Base-by-base conservation (phyloP, 164 flowering plant species). In the Tetracentron sinense region DNA sequence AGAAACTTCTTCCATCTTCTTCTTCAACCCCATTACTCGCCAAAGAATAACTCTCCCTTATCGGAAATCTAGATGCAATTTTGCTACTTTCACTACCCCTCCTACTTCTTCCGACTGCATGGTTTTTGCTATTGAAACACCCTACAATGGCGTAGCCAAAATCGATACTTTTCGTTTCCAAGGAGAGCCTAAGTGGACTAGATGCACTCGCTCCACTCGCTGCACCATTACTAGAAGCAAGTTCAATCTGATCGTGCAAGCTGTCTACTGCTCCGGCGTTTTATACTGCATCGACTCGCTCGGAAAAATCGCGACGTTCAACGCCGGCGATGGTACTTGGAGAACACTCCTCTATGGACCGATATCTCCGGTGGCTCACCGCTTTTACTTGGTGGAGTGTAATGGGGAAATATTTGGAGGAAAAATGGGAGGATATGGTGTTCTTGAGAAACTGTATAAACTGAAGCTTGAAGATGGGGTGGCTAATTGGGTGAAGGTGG, bases 11-110 rank as follows among this genome's bases (percentile, higher is more conserved):
- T 63, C 58, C 21, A 1, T 63, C 2, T 63, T 42, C 33, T 63
- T 63, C 66, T 53, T 63, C 66, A 63, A 63, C 23, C 66, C 66
- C 8, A 50, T 26, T 1, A 35, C 58, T 19, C 33, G 25, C 3
- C 19, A 23, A 27, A 35, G 58, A 25, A 53, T 63, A 25, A 25
- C 38, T 7, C 66, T 63, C 2, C 66, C 66, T n/a, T 53, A 38
- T 27, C 65, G 31, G 7, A 17, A 7, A n/a, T 42, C 35, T 26
- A n/a, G 11, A 16, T 26, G 28, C 28, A 33, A 61, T 6, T 42
- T 26, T 2, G 66, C 66, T 14, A 46, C 23, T 1, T 63, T 63
- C 58, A 30, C 66, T 7, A 52, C 58, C 26, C 27, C 66, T 25
- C 66, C 66, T 27, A 63, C 59, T 19, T 63, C 66, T 21, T 3